Conservation (phyloP, 1,139 yeast species). For the Keqinozyma sinolaborantium region DNA sequence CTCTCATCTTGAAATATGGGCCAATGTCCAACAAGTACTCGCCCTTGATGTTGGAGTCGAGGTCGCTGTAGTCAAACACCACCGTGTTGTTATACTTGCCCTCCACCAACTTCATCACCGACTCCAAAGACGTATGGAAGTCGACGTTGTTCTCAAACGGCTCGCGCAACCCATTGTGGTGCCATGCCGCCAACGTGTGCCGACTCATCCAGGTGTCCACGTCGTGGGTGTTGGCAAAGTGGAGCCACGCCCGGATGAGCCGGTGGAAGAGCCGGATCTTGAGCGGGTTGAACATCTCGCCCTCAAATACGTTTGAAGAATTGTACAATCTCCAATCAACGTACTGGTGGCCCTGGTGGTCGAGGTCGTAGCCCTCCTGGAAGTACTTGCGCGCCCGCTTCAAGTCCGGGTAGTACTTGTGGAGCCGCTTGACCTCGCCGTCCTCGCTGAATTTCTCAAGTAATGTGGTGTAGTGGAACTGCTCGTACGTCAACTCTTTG, state of each 20-base stretch:
- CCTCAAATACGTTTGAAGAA: slow-evolving; percentile 14
- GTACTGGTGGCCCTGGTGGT: slow-evolving; percentile 21
- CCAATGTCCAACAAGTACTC: slow-evolving; percentile 38
- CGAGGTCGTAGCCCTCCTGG: slow-evolving; percentile 42
- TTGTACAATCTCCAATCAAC: slow-evolving; percentile 46
- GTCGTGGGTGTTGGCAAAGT: slow-evolving; percentile 22
- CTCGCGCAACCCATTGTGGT: slow-evolving; percentile 49
- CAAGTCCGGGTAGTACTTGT: slow-evolving; percentile 7
- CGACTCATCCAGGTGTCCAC: slow-evolving; percentile 46
- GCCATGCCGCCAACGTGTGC: slow-evolving; percentile 49
- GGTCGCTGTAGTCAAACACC: slow-evolving; percentile 25
- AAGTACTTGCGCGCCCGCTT: slow-evolving; percentile 40
- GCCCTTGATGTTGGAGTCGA: slow-evolving; percentile 18
- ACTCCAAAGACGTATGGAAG: slow-evolving; percentile 47
- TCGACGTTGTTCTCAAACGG: slow-evolving; percentile 54
- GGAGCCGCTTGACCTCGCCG: slow-evolving; percentile 6
- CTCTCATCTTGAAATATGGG: slow-evolving; percentile 30
- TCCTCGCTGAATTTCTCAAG: slow-evolving; percentile 3
- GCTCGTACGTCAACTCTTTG: slow-evolving; percentile 3
- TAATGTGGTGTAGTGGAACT: slow-evolving; percentile 6
- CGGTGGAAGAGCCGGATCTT: slow-evolving; percentile 21
- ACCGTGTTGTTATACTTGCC: slow-evolving; percentile 36
- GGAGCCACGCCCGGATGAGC: slow-evolving; percentile 29
- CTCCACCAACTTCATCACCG: slow-evolving; percentile 36
- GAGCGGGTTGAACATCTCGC: slow-evolving; percentile 16